phyloP scores from a whole-genome alignment of 2,329 filamentous ascomycete species.

The Scytalidium sp. region DNA sequence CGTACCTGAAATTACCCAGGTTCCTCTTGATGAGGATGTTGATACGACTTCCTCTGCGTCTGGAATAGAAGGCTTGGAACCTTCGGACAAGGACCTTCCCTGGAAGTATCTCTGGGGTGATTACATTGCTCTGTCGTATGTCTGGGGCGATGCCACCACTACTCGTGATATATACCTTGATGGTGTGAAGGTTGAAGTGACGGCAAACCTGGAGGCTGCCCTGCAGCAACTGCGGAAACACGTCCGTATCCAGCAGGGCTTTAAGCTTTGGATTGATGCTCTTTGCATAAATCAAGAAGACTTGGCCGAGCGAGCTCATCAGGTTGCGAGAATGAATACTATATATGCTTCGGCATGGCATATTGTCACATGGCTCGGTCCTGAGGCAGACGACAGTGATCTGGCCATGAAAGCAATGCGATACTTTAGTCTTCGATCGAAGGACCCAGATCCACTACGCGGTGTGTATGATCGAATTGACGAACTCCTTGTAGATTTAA shows the following conservation, averaged over 20 bases:
- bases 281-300: constrained; percentile 26
- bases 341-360: constrained; percentile 23
- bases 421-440: constrained; percentile 2
- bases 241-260: too few species aligned
- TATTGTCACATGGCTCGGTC: constrained; percentile 27
- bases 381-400: constrained; percentile 3
- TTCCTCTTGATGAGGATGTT: too few species aligned
- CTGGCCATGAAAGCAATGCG: constrained; percentile 3
- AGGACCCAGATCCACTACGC: too few species aligned
- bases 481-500: too few species aligned
- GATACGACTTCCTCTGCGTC: too few species aligned
- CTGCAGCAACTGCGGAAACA: constrained; percentile 2
- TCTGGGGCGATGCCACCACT: constrained; percentile 3
- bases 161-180: constrained; percentile 2
- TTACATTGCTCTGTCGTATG: constrained; percentile 7
- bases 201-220: constrained; percentile 7
- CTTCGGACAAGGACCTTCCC: background rate
- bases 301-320: constrained; percentile 16
- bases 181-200: background rate
- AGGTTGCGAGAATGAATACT: constrained; percentile 23
- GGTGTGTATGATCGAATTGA: too few species aligned
- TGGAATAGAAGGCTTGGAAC: too few species aligned
- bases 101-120: constrained; percentile 6
- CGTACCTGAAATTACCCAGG: too few species aligned
- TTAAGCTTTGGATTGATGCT: constrained; percentile 24